Base-by-base conservation (phyloP, 495 filamentous ascomycete genomes). In the Letharia columbiana region DNA sequence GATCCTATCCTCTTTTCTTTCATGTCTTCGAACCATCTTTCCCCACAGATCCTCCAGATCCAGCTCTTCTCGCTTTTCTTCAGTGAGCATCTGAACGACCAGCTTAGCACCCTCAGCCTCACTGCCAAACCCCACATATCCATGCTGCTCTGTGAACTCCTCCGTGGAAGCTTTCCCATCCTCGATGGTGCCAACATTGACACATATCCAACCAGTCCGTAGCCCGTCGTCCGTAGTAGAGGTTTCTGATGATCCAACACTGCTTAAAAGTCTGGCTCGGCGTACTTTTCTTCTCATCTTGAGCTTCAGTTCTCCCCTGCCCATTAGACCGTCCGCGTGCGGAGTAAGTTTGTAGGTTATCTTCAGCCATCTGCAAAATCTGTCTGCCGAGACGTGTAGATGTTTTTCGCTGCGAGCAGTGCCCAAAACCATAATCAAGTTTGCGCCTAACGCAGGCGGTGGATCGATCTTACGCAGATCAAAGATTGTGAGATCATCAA, bases 331-430 rank as follows among this genome's bases (percentile, higher is more conserved):
- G 73, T 97, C 95, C 0, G 94, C 91, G 67, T 86, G 81, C 6
- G 93, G 90, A 5, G 78, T 69, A 15, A 97, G 76, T 61, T 86
- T 86, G 73, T 89, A 86, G 50, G 80, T 80, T 44, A 80, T 86
- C 63, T 95, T 82, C 52, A 97, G 76, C 90, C 90, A 98, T 64
- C 93, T 83, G 67, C 92, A 91, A 31, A 95, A 81, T 39, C 91
- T 86, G 72, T 96, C 92, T 6, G 94, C 91, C 4, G 92, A 93
- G 31, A 95, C 90, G 70, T 96, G 92, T 37, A 98, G 77, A 78
- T 98, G 95, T 64, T 91, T 92, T 70, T 96, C 90, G 67, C 90
- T 93, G 59, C 95, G 87, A 31, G 93, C 91, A 23, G 91, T 95
- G n/a, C 91, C 92, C 67, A 98, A 79, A 47, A 98, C 74, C 94